Base-by-base conservation (phyloP, 495 filamentous ascomycete genomes). In the Penicillium bialowiezense region DNA sequence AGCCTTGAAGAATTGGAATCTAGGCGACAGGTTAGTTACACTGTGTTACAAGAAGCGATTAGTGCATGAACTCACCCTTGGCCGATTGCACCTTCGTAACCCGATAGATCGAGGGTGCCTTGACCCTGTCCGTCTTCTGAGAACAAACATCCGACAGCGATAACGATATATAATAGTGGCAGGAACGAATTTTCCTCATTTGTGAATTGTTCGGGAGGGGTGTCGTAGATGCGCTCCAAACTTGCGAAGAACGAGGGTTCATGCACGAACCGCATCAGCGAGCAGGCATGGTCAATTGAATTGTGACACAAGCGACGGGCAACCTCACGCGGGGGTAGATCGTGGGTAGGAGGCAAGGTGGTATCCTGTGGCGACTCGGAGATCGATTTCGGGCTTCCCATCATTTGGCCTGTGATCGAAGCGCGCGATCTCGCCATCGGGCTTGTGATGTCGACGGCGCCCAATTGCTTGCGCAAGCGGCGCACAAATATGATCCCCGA, bases 141-240 rank as follows among this genome's bases (percentile, higher is more conserved):
- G 60, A 96, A 97, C 63, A 97, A 78, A 60, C 87, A 90, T 1
- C 93, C 93, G 12, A 97, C 79, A 2, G 90, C 88, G 58, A 98
- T 77, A 4, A 86, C 87, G 35, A 85, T 79, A 61, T 96, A 96
- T 9, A 96, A 68, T 7, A 96, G 76, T 2, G 91, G 90, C 13
- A 97, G 65, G 50, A 93, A 96, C 14, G 77, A 79, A 48, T 88
- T 85, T 48, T 97, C 91, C 41, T 85, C 81, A 54, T 85, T 82
- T 4, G 78, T 81, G 54, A 82, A 89, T 43, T 84, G 74, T 28
- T 90, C 86, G 6, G 76, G 72, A 1, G 84, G 76, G 5, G 68
- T 84, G 39, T 89, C 82, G 59, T 96, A 97, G 17, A 97, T 76
- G 19, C 79, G 81, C 53, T 97, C 82, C 36, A 96, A 70, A 67